Evolutionary conservation across 495 filamentous ascomycete genomes (phyloP), one percentile per base, ranked within the genome.

Genomic region (Aeminium ludgeri): DNA sequence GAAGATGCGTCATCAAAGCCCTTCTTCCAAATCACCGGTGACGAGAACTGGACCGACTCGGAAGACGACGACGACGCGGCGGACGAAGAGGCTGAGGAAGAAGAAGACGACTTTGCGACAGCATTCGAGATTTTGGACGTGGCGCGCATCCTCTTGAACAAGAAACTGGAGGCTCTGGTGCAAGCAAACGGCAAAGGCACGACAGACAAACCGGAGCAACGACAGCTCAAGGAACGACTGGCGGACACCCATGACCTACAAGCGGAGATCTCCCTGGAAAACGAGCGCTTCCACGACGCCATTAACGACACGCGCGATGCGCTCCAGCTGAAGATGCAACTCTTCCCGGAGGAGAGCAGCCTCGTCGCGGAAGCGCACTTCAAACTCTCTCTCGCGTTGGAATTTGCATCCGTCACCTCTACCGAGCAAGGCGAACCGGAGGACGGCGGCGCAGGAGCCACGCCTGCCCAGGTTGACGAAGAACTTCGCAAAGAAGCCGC

Each of bases 111-210:
- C 53, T 82, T 93, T 46, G 79, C 72, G 6, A 77, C 74, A 38
- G 89, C 91, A 3, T 96, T 84, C 59, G 84, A 96, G 52, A 76
- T 93, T 34, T 72, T 96, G 7, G 89, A 99, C 52, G 63, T 95
- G 36, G 80, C 87, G 16, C 83, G 89, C 38, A 67, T 96, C 3
- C 74, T 96, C 8, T 78, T 82, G 46, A 49, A 65, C 33, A 72
- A 70, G 46, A 72, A 71, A 38, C 51, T 82, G 10, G 59, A 65
- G 13, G 36, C 43, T 12, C 13, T 43, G 34, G 63, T 70, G 34
- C 63, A 59, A 27, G 61, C 53, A 23, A 66, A 68, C 40, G 70
- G 65, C 31, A 70, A 82, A 58, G 69, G 16, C 32, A 41, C 38
- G 38, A 34, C 20, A 44, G 42, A 36, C 36, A 2, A 37, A 41